Evolutionary conservation across 331 rosid genomes (phyloP), one percentile per base, ranked within the genome.

Genomic region (Pyracantha coccinea): DNA sequence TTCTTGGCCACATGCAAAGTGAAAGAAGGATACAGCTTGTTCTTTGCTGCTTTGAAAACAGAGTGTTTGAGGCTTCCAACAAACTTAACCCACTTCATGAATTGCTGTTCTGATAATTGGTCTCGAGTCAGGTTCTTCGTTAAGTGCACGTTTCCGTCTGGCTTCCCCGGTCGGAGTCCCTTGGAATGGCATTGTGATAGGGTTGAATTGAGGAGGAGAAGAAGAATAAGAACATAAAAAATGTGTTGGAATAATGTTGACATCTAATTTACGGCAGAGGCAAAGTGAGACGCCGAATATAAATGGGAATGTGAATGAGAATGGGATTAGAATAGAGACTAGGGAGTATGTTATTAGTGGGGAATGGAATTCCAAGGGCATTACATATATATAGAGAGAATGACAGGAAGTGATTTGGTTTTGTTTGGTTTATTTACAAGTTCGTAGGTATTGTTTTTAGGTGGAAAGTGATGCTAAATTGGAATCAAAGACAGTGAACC

Each of bases 71-170:
- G 89, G 31, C 75, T 63, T 45, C 98, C 99, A 31, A 95, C 99
- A 69, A 89, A 95, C 54, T 78, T 81, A 38, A 92, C 93, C 99
- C 99, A 95, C 77, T 85, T 88, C 86, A 92, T 80, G 89, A 95
- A 95, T 73, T 90, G 97, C 64, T 87, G 80, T 80, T 95, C 96
- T 38, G 99, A 83, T 78, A 74, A 71, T 61, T 87, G 80, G 66
- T 86, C 71, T 80, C 52, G 80, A 19, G 86, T 89, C 80, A 82
- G 78, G 41, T 89, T 92, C 15, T 55, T 59, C 1, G 74, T 31
- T 17, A 75, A 76, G 3, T 2, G 52, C 2, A 63, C 65, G 38
- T 80, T 85, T 27, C 82, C 68, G 45, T 78, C 14, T 5, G 89
- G 85, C 67, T 23, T 74, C 76, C 80, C 29, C 4, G 88, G 88